Evolutionary conservation across 805 yeast species (phyloP).

Genomic region (Saccharomycopsis schoenii): DNA sequence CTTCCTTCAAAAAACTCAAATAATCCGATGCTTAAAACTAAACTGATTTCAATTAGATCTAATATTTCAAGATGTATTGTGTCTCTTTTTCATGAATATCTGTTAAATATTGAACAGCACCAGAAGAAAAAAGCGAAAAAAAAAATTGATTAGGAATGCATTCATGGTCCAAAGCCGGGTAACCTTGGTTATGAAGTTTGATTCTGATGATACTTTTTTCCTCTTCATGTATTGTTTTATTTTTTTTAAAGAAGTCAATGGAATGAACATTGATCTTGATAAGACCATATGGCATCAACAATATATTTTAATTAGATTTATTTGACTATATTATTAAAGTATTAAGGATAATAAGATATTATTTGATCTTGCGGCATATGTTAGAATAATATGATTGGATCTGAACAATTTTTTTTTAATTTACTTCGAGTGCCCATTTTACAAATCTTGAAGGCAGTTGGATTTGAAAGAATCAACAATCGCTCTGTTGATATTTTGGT

Average conservation of each 20-base stretch:
- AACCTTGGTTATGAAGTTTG: constrained; percentile 16
- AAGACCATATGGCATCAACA: not conserved
- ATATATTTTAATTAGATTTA: not conserved
- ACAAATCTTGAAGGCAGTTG: constrained; percentile 64
- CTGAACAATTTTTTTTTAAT: constrained; percentile 36
- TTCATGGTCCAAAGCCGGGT: not conserved
- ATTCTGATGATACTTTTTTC: no score
- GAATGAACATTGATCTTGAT: not conserved
- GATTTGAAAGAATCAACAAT: constrained; percentile 73
- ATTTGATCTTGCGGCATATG: no score
- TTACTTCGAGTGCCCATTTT: constrained; percentile 27
- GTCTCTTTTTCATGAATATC: not conserved
- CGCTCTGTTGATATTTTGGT: constrained; percentile 65
- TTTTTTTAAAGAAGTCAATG: not conserved
- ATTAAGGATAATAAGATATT: no score
- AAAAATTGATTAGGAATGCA: not conserved
- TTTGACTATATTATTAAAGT: no score
- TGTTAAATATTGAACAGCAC: not conserved
- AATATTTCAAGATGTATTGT: not conserved
- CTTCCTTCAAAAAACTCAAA: not conserved
- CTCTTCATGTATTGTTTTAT: not conserved
- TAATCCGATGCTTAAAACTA: not conserved
- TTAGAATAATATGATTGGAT: constrained; percentile 20
- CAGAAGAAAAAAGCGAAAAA: not conserved
- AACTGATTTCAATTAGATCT: not conserved